Evolutionary conservation across 371 early-diverging fungal genomes (phyloP).

Genomic region (Mucor indicus): DNA sequence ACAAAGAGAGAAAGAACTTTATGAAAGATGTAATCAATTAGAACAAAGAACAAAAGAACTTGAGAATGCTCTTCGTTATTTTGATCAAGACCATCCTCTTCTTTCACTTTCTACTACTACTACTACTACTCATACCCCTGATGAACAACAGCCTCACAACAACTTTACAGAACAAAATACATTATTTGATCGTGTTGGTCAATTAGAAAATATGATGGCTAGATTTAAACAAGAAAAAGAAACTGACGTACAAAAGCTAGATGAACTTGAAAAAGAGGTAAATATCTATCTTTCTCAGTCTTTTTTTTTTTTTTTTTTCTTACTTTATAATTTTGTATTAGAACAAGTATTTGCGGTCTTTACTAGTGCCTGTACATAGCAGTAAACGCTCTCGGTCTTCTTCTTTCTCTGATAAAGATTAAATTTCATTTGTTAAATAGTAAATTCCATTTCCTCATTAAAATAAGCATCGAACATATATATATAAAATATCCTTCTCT

Average conservation of each 20-base stretch:
- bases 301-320: not conserved
- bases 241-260: slow-evolving; percentile 26
- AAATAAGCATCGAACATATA: too few species aligned
- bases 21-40: slow-evolving; percentile 45
- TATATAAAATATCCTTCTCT: too few species aligned
- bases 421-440: too few species aligned
- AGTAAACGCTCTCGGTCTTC: too few species aligned
- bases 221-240: slow-evolving; percentile 38
- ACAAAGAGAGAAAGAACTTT: slow-evolving; percentile 54
- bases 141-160: too few species aligned
- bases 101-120: too few species aligned
- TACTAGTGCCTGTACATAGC: slow-evolving; percentile 12
- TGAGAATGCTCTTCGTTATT: slow-evolving; percentile 29
- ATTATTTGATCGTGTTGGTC: slow-evolving; percentile 34
- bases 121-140: not conserved
- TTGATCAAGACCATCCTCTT: slow-evolving; percentile 30
- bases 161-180: slow-evolving; percentile 6
- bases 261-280: slow-evolving; percentile 40
- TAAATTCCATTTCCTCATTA: too few species aligned
- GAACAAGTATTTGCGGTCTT: slow-evolving; percentile 16
- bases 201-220: slow-evolving; percentile 35
- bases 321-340: not conserved
- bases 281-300: not conserved
- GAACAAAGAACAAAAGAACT: slow-evolving; percentile 46
- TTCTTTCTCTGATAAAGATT: too few species aligned